Base-by-base conservation (phyloP, 2,329 filamentous ascomycete species). In the Xylariaceae sp. region DNA sequence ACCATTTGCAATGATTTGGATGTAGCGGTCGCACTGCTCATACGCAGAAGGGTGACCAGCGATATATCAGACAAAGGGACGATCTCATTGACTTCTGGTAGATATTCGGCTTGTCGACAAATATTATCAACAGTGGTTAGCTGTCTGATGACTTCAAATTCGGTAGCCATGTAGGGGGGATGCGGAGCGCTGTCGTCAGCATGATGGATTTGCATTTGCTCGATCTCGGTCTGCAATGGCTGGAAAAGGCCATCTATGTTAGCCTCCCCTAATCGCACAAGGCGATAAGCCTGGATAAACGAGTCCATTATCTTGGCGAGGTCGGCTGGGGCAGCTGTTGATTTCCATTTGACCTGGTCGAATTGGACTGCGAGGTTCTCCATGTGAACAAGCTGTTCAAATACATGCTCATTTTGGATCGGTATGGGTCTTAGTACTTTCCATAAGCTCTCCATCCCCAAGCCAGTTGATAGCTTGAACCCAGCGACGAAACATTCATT, bases 391-490 rank as follows among this genome's bases (percentile, higher is more conserved):
- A 82, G 75, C 31, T 78, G 79, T 24, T 78, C 71, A 37, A 87
- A 73, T 0, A 78, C 75, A 3, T 69, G 66, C 21, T 75, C 71
- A 16, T 79, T 78, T 1, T 79, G 73, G 19, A 87, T 78, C 4
- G 85, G 80, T 9, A 77, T 72, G 0, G 92, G 91, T 50, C 89
- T 84, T 67, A 96, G 84, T 1, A 78, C 68, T 37, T 84, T 83
- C 94, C 93, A 96, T 4, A 96, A 79, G 7, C 77, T 72, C 69
- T 95, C 90, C 90, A 96, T 95, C 63, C 86, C 88, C 11, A 92
- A 77, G 0, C 92, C 92, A 2, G 89, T 92, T 0, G 80, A 86
- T 12, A 96, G 76, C 53, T 86, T 86, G 76, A 92, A 93, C 2
- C 85, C 87, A 14, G 85, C 81, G 21, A 84, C 81, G 68, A 96